Evolutionary conservation across 192 early-diverging fungal species (phyloP), one percentile per base, ranked within the genome.

Genomic region (Backusella australiensis): DNA sequence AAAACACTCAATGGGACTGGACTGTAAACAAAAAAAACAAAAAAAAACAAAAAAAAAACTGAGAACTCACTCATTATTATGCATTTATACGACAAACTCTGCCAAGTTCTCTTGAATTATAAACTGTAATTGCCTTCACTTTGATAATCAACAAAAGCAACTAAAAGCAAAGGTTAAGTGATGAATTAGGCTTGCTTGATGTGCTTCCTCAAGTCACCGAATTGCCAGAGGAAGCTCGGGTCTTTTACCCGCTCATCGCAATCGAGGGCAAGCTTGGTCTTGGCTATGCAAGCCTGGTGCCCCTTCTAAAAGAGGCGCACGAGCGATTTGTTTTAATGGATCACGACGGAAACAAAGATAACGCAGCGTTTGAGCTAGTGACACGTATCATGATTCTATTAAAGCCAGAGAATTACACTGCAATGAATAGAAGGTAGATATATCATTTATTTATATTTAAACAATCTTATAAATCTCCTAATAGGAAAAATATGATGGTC

Each of bases 331-430:
- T 41, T n/a, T 1, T 21, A 11, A 21, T 77, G 4, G 17, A 35
- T 34, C 11, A 42, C 3, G 17, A 42, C 21, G 38, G 14, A 6
- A 19, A 49, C 0, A 7, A 2, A 12, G 19, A 38, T 19, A 17
- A 71, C 2, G 14, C 15, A 7, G 11, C 6, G 0, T 34, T 71
- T n/a, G 75, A 81, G 32, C 59, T 74, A 72, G 71, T 83, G 14
- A 84, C 77, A 8, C 67, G 82, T 7, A 81, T 85, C 4, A 65
- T 89, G 73, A 73, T 86, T 72, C 67, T 89, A 0, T 63, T 89
- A 36, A 87, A 84, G 36, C 84, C 87, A n/a, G 87, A 89, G 4
- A 81, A 83, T 9, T 85, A 84, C 75, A 84, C 78, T 9, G 87
- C 85, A 19, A 71, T 83, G 67, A 89, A 89, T 76, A 75, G 76